A percentile compares a stretch with the other conserved stretches of the same genome.
Evolutionary conservation across 495 filamentous ascomycete species (phyloP).

Genomic region (Podospora fimiseda): DNA sequence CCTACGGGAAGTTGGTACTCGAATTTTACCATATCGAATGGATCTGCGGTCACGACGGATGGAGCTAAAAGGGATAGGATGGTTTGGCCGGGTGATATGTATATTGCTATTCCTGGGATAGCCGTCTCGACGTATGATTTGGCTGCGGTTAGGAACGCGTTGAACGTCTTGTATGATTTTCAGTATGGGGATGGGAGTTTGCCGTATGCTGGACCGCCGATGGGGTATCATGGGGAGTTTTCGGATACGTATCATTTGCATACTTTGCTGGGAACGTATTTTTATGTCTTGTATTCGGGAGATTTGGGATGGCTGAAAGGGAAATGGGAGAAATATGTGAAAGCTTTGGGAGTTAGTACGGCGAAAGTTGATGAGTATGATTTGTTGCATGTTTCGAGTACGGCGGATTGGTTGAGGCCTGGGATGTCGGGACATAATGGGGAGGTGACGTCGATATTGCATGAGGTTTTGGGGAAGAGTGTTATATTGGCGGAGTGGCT

Average conservation of each 20-base stretch:
- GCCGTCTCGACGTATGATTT: slow-evolving; percentile 42
- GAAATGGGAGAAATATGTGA: slow-evolving; percentile 45
- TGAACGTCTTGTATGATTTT: slow-evolving; percentile 38
- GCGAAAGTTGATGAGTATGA: slow-evolving; percentile 45
- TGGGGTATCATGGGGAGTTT: slow-evolving; percentile 47
- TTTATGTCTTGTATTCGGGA: slow-evolving; percentile 53
- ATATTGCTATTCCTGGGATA: slow-evolving; percentile 41
- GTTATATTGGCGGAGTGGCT: slow-evolving; percentile 29
- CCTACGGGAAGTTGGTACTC: slow-evolving; percentile 33
- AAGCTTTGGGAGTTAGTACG: slow-evolving; percentile 47
- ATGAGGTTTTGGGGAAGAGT: slow-evolving; percentile 28
- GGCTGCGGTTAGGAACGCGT: slow-evolving; percentile 37
- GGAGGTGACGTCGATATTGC: slow-evolving; percentile 37
- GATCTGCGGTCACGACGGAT: slow-evolving; percentile 45
- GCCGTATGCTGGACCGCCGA: slow-evolving; percentile 54
- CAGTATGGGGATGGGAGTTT: slow-evolving; percentile 45
- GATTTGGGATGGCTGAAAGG: slow-evolving; percentile 44
- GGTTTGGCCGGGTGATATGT: slow-evolving; percentile 51
- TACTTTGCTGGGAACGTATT: slow-evolving; percentile 54
- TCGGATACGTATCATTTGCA: slow-evolving; percentile 59
- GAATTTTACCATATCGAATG: slow-evolving; percentile 47
- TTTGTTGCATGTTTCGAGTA: slow-evolving; percentile 48
- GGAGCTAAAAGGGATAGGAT: slow-evolving; percentile 54
- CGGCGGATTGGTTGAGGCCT: slow-evolving; percentile 48
- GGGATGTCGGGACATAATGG: slow-evolving; percentile 47